Evolutionary conservation across 169 alveolate species (phyloP).

Genomic region (Theileria orientalis): DNA sequence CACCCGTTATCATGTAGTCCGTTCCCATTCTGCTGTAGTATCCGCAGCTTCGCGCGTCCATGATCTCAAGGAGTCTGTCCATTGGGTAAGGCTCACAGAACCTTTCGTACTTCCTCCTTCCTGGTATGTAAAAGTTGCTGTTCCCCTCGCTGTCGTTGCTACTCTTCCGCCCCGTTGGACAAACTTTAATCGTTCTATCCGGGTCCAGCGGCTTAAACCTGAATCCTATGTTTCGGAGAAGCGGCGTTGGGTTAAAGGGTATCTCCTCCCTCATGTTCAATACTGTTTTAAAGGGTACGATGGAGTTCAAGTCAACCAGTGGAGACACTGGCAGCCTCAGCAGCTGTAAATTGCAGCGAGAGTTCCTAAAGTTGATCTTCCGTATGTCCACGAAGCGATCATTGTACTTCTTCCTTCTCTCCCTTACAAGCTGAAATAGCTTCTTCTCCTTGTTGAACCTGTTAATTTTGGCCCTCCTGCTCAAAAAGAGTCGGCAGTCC

Average conservation of each 20-base stretch:
- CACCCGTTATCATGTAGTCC: constrained; percentile 54
- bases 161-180: background rate
- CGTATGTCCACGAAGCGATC: constrained; percentile 69
- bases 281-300: constrained; percentile 75
- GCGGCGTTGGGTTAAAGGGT: constrained; percentile 64
- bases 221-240: constrained; percentile 45
- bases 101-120: constrained; percentile 44
- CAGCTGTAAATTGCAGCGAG: constrained; percentile 66
- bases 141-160: background rate
- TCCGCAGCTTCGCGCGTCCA: constrained; percentile 64
- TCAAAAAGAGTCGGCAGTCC: background rate
- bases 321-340: constrained; percentile 76
- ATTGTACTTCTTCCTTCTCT: constrained; percentile 46
- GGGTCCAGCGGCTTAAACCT: constrained; percentile 38
- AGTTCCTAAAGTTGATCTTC: constrained; percentile 70
- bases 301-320: constrained; percentile 59
- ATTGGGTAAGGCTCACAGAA: constrained; percentile 62
- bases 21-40: constrained; percentile 47
- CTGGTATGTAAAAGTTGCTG: background rate
- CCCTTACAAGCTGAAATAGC: constrained; percentile 35
- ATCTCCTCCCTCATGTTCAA: constrained; percentile 46
- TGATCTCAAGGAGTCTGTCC: constrained; percentile 50
- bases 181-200: no score
- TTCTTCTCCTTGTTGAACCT: constrained; percentile 52
- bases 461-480: constrained; percentile 41